Percentiles rank a stretch among this genome's conserved stretches.
phyloP scores from a whole-genome alignment of 192 early-diverging fungal genomes.

The Backusella tuberculispora region DNA sequence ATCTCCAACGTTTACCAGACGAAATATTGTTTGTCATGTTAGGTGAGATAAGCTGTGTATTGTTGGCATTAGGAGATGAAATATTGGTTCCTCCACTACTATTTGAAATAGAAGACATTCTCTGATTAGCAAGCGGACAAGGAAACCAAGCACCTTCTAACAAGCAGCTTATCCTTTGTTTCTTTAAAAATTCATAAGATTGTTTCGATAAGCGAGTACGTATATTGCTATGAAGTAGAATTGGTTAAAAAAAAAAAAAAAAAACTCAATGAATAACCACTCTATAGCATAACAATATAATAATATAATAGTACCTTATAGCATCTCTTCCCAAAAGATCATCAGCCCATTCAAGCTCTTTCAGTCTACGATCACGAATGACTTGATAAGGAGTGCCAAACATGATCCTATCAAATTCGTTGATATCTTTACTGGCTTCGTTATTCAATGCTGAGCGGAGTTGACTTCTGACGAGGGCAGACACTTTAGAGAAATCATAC shows the following conservation, averaged over 20 bases:
- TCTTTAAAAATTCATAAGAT: slow-evolving; percentile 72
- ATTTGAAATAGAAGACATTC: background rate
- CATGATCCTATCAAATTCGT: slow-evolving; percentile 65
- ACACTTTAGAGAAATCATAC: slow-evolving; percentile 56
- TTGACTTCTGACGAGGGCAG: slow-evolving; percentile 65
- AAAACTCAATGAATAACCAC: background rate
- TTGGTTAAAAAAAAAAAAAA: background rate
- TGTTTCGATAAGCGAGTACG: slow-evolving; percentile 66
- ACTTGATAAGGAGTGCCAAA: slow-evolving; percentile 59
- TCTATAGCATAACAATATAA: background rate
- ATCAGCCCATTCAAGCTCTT: slow-evolving; percentile 71
- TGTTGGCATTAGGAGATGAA: background rate
- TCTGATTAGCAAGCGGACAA: slow-evolving; percentile 2
- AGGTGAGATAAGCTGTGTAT: slow-evolving; percentile 19
- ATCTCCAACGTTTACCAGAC: slow-evolving; percentile 50
- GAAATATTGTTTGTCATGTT: background rate
- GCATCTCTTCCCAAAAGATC: slow-evolving; percentile 61
- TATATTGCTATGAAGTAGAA: slow-evolving; percentile 51
- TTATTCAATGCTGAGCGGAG: slow-evolving; percentile 50
- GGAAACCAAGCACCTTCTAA: slow-evolving; percentile 73
- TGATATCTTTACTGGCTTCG: slow-evolving; percentile 38
- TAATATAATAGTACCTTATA: slow-evolving; percentile 48
- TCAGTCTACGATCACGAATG: slow-evolving; percentile 67
- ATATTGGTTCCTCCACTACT: slow-evolving; percentile 2
- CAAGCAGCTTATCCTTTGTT: slow-evolving; percentile 68